A percentile compares a stretch with the other conserved stretches of the same genome.
Evolutionary conservation across 2,329 filamentous ascomycete species (phyloP).

Genomic region (Neocucurbitaria cava): DNA sequence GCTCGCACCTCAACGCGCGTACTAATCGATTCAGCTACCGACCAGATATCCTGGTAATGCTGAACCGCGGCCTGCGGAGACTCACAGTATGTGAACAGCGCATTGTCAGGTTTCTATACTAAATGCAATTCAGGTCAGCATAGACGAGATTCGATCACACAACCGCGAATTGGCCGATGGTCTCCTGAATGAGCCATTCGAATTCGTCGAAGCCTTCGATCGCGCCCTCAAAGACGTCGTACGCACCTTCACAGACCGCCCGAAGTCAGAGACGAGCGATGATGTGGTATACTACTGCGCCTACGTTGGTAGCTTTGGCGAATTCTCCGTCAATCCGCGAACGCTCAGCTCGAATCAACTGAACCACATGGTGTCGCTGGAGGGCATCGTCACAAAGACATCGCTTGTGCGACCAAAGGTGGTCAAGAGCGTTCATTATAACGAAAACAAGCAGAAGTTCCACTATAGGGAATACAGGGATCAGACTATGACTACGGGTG

Average conservation of each 20-base stretch:
- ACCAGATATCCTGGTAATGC: constrained; percentile 82
- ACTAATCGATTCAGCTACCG: constrained; percentile 72
- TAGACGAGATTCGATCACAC: constrained; percentile 91
- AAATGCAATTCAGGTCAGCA: constrained; percentile 52
- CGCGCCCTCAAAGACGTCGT: constrained; percentile 88
- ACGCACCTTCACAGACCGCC: constrained; percentile 76
- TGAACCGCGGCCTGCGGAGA: constrained; percentile 66
- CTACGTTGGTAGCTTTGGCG: constrained; percentile 94
- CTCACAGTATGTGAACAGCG: constrained; percentile 55
- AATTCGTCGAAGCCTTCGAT: constrained; percentile 88
- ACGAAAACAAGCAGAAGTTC: constrained; percentile 84
- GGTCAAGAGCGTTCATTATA: constrained; percentile 98
- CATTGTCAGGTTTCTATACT: neutral
- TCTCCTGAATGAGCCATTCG: constrained; percentile 85
- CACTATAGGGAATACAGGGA: constrained; percentile 90
- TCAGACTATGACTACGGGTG: constrained; percentile 92
- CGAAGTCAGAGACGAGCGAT: constrained; percentile 75
- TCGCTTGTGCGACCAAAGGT: constrained; percentile 95
- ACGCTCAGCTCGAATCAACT: constrained; percentile 88
- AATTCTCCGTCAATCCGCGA: constrained; percentile 92
- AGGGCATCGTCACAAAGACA: constrained; percentile 96
- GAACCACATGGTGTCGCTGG: constrained; percentile 96
- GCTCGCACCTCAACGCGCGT: constrained; percentile 13
- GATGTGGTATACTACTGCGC: constrained; percentile 93
- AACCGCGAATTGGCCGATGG: constrained; percentile 80